Evolutionary conservation across 345 rosid genomes (phyloP), one percentile per base, ranked within the genome.

Genomic region (Citrus mangshanensis): DNA sequence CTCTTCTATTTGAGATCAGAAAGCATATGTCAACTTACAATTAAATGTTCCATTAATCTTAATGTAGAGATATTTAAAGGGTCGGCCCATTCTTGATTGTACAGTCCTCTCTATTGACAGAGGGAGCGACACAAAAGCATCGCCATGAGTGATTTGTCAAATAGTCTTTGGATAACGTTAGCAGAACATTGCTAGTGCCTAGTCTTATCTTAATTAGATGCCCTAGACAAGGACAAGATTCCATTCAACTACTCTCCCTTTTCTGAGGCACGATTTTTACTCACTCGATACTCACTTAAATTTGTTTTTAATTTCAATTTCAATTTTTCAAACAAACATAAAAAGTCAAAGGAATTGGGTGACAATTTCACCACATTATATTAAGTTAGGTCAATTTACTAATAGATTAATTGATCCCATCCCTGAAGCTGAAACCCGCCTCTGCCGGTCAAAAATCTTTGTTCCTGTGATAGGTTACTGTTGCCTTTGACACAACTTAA

Each of bases 141-240:
- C 18, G 37, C 22, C 3, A 63, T 0, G 38, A 63, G 10, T 30
- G 16, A 28, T 14, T 63, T 68, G 25, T 19, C 27, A 10, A 22
- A 35, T 35, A 40, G 30, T 12, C 16, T 38, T 68, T 40, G 9
- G 9, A 24, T 46, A 13, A 46, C 51, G 51, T 13, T 46, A 46
- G 5, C 16, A 46, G 1, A 13, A 16, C 51, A 3, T 3, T 42
- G 51, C 51, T 13, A 12, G 1, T 46, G 51, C 18, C 51, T 1
- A 46, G 16, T 46, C 51, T 46, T 46, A 46, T 46, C 5, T 46
- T 46, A 46, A 5, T 28, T 46, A 32, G 63, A 34, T 58, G 34
- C 63, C 64, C 28, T 30, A 75, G 61, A 46, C 42, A 46, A 75
- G 24, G 71, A 75, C 78, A 75, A 49, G 63, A 64, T 46, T 64